Percentiles rank a stretch among this genome's conserved stretches.
Conservation (phyloP, 2,329 filamentous ascomycete genomes). For the Fusarium sterilihyphosum region DNA sequence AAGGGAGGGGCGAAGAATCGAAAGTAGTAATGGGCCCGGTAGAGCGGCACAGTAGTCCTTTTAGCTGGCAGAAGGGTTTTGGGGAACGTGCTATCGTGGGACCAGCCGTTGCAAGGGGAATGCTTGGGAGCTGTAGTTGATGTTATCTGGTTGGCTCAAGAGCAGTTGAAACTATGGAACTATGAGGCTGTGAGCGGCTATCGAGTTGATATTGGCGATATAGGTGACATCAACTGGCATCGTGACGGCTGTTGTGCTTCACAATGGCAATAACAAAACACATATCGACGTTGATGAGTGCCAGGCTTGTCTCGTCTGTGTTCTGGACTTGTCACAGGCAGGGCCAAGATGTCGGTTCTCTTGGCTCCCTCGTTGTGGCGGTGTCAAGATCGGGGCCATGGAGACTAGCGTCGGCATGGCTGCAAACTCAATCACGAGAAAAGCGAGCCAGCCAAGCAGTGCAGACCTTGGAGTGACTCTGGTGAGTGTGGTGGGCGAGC, state of each 20-base stretch:
- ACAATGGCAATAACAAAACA: slow-evolving; percentile 13
- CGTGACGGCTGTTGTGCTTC: slow-evolving; percentile 27
- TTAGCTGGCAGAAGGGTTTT: slow-evolving; percentile 3
- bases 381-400: slow-evolving; percentile 39
- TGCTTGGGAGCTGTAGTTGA: slow-evolving; percentile 12
- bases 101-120: slow-evolving; percentile 8
- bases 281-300: slow-evolving; percentile 8
- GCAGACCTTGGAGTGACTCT: background rate
- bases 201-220: slow-evolving; percentile 12
- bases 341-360: slow-evolving; percentile 9
- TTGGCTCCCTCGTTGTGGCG: slow-evolving; percentile 11
- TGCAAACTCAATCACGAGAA: background rate
- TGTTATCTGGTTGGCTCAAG: slow-evolving; percentile 32
- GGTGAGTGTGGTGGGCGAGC: slow-evolving; percentile 30
- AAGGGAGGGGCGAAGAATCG: slow-evolving; percentile 6
- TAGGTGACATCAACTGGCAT: slow-evolving; percentile 30
- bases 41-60: slow-evolving; percentile 19
- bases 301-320: slow-evolving; percentile 28
- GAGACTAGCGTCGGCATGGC: slow-evolving; percentile 16
- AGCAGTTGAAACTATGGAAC: background rate
- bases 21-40: slow-evolving; percentile 34
- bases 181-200: slow-evolving; percentile 17
- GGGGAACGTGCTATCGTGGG: slow-evolving; percentile 9
- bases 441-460: background rate
- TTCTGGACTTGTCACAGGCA: slow-evolving; percentile 24